These are phyloP conservation scores for Blastobotrys elegans DNA, from an alignment of 1,139 yeast species.

Conservation along the genomic window DNA sequence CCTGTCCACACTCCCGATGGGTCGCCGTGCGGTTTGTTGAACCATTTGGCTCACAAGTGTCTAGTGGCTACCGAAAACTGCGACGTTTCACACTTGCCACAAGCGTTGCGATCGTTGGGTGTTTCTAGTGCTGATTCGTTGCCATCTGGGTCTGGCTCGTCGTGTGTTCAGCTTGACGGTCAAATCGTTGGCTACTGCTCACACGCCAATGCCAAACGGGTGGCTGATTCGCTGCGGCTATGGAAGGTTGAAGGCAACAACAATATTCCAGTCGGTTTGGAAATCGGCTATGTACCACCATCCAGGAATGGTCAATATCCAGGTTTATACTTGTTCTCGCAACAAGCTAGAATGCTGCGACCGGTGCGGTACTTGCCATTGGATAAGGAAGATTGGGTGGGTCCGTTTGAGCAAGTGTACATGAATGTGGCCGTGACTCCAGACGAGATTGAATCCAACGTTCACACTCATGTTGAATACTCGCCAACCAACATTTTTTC, in stretches of 20 bases:
- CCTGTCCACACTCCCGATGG: constrained; percentile 99
- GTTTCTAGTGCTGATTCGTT: constrained; percentile 63
- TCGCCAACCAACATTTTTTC: constrained; percentile 93
- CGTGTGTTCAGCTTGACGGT: constrained; percentile 94
- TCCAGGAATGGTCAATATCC: constrained; percentile 96
- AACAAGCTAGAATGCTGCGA: constrained; percentile 92
- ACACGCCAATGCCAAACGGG: constrained; percentile 78
- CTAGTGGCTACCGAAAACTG: constrained; percentile 70
- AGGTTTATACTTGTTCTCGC: constrained; percentile 86
- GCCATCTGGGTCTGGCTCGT: constrained; percentile 82
- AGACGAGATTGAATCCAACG: constrained; percentile 73
- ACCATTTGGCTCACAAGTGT: constrained; percentile 96
- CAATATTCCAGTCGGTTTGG: constrained; percentile 77
- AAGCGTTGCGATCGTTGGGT: constrained; percentile 67
- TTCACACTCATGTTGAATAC: constrained; percentile 90
- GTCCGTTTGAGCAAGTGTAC: constrained; percentile 97
- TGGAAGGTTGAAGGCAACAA: constrained; percentile 85
- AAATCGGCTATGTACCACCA: constrained; percentile 94
- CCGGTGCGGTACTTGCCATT: constrained; percentile 89
- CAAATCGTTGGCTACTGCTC: constrained; percentile 90
- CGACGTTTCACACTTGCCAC: constrained; percentile 70
- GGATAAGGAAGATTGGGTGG: constrained; percentile 78
- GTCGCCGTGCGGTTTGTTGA: constrained; percentile 96
- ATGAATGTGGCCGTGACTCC: constrained; percentile 96
- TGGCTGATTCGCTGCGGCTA: constrained; percentile 84